Conservation (phyloP, 2,329 filamentous ascomycete species). For the Cercospora nicotianae region DNA sequence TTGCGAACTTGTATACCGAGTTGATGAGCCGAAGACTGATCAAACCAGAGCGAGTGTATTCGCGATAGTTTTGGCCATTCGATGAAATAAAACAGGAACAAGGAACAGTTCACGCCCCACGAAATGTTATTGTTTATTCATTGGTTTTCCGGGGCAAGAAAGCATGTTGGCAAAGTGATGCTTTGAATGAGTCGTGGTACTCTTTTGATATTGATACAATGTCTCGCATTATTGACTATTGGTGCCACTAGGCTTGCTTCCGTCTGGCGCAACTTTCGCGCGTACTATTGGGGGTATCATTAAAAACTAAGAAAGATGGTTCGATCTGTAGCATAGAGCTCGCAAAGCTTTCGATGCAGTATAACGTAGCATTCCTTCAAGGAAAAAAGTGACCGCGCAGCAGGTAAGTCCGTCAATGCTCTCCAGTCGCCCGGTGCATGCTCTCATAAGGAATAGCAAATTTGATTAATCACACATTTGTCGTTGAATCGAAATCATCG, state of each 20-base stretch:
- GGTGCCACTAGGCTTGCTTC: neutral
- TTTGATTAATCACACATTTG: neutral
- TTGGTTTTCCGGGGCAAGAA: neutral
- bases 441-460: neutral
- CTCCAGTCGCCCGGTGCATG: neutral
- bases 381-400: neutral
- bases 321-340: neutral
- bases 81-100: too few relatives aligned
- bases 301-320: neutral
- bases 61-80: too few relatives aligned
- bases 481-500: neutral
- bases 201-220: neutral
- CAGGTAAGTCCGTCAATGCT: neutral
- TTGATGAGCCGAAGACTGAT: neutral
- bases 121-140: neutral
- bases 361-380: neutral
- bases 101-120: neutral
- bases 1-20: neutral
- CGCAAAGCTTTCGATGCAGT: neutral
- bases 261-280: neutral
- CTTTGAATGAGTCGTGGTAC: neutral
- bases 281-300: neutral
- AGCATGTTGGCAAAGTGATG: neutral
- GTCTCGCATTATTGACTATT: neutral
- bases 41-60: too few relatives aligned